Evolutionary conservation across 495 filamentous ascomycete species (phyloP).

Genomic region (Penicillium arizonense): DNA sequence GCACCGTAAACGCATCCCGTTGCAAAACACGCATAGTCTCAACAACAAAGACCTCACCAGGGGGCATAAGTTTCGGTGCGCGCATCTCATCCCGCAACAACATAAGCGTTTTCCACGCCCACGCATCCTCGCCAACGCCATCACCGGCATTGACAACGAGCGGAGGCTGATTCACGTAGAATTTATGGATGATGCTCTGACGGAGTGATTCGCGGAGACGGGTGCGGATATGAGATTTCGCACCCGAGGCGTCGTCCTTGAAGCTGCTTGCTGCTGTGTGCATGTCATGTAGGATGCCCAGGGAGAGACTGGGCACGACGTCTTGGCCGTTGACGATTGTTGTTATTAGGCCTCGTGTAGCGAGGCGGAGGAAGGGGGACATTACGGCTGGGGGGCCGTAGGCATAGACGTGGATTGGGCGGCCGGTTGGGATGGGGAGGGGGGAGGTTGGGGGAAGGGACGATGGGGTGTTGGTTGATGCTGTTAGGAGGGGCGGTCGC

Average conservation of each 20-base stretch:
- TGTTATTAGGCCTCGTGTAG: slow-evolving; percentile 73
- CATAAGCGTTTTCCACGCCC: slow-evolving; percentile 69
- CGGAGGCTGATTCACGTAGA: slow-evolving; percentile 46
- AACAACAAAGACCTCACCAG: slow-evolving; percentile 73
- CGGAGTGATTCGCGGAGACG: slow-evolving; percentile 65
- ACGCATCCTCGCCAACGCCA: slow-evolving; percentile 61
- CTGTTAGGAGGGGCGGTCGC: slow-evolving; percentile 39
- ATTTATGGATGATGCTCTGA: slow-evolving; percentile 44
- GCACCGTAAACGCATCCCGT: slow-evolving; percentile 52
- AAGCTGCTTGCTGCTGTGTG: slow-evolving; percentile 69
- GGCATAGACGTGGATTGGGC: slow-evolving; percentile 75
- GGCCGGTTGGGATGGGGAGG: slow-evolving; percentile 63
- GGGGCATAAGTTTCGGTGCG: slow-evolving; percentile 67
- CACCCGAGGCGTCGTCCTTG: slow-evolving; percentile 64
- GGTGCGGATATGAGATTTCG: slow-evolving; percentile 62
- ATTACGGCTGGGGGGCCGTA: slow-evolving; percentile 75
- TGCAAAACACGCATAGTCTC: slow-evolving; percentile 61
- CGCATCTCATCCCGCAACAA: slow-evolving; percentile 66
- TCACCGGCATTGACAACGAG: slow-evolving; percentile 43
- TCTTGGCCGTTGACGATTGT: slow-evolving; percentile 72
- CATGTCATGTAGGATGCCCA: slow-evolving; percentile 74
- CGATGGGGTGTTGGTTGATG: slow-evolving; percentile 16
- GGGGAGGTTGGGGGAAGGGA: slow-evolving; percentile 31
- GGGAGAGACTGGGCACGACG: slow-evolving; percentile 69
- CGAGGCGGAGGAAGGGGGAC: slow-evolving; percentile 67